phyloP scores from a whole-genome alignment of 306 rosid species.

The Arachis stenosperma region DNA sequence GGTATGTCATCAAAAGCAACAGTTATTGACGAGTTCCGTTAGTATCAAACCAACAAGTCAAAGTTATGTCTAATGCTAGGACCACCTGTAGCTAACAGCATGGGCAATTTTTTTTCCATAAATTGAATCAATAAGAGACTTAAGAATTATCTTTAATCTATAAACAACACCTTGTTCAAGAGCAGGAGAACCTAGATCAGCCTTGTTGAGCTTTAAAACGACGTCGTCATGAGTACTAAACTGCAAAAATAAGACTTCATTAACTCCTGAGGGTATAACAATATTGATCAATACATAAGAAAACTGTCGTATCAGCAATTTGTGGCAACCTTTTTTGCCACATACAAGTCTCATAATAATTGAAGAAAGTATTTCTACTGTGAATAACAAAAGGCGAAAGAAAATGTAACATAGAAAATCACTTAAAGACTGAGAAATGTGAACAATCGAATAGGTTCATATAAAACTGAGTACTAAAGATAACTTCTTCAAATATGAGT shows the following conservation, averaged over 20 bases:
- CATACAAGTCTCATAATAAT: slow-evolving; percentile 20
- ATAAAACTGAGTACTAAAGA: slow-evolving; percentile 12
- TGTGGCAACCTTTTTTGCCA: not conserved
- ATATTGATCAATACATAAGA: slow-evolving; percentile 15
- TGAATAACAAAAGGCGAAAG: not conserved
- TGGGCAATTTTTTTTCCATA: slow-evolving; percentile 11
- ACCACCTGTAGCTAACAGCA: slow-evolving; percentile 29
- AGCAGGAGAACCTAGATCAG: slow-evolving; percentile 89
- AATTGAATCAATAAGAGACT: slow-evolving; percentile 20
- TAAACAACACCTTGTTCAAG: slow-evolving; percentile 98
- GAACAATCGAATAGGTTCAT: slow-evolving; percentile 1
- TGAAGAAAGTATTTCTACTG: not conserved
- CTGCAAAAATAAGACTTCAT: slow-evolving; percentile 50
- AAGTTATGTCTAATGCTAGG: slow-evolving; percentile 34
- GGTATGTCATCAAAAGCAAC: slow-evolving; percentile 96
- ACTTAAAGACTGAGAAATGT: slow-evolving; percentile 18
- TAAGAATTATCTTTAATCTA: slow-evolving; percentile 73
- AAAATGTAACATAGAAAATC: not conserved
- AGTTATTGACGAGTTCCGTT: slow-evolving; percentile 88
- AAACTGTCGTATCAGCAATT: slow-evolving; percentile 5
- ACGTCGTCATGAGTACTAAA: slow-evolving; percentile 92
- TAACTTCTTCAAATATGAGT: not conserved
- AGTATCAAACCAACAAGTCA: slow-evolving; percentile 43
- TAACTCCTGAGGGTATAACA: slow-evolving; percentile 20
- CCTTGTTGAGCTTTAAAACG: slow-evolving; percentile 87